These are phyloP conservation scores for Chlamydomonas applanata DNA, from an alignment of 139 green algal genomes.

Conservation along the genomic window DNA sequence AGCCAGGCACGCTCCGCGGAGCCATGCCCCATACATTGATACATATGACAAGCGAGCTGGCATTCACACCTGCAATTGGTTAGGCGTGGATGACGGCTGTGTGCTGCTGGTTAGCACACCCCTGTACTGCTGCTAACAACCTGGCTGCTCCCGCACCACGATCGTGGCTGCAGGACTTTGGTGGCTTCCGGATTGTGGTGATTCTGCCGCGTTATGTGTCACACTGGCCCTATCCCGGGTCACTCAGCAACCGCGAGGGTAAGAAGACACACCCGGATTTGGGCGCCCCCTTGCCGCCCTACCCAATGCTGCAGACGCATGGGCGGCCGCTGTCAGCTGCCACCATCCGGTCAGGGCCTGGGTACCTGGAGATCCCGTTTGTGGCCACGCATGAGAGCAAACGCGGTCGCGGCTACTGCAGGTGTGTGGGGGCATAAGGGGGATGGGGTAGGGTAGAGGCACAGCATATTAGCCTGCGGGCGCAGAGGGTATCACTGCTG, in stretches of 20 bases:
- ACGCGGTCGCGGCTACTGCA: constrained; percentile 75
- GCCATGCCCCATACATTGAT: too few relatives aligned
- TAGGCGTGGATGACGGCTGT: too few relatives aligned
- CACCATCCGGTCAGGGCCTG: constrained; percentile 76
- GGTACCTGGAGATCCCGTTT: constrained; percentile 88
- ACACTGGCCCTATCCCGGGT: constrained; percentile 68
- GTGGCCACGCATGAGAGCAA: constrained; percentile 79
- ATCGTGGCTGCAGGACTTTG: constrained; percentile 90
- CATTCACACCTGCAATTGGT: too few relatives aligned
- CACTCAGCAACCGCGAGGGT: constrained; percentile 43
- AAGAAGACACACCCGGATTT: constrained; percentile 36
- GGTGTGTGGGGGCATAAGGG: constrained; percentile 13
- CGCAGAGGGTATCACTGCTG: too few relatives aligned
- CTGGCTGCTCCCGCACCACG: too few relatives aligned
- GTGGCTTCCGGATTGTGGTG: constrained; percentile 79
- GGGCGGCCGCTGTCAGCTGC: constrained; percentile 80
- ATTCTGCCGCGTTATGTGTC: constrained; percentile 71
- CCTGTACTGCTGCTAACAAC: too few relatives aligned
- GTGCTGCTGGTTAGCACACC: too few relatives aligned
- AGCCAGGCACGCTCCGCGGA: too few relatives aligned
- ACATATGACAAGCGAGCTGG: too few relatives aligned
- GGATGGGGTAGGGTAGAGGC: too few relatives aligned
- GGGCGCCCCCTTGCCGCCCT: constrained; percentile 50
- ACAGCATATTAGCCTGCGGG: too few relatives aligned
- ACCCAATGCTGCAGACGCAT: constrained; percentile 62